Base-by-base conservation (phyloP, 768 basidiomycete species). In the Macrolepiota fuliginosa region DNA sequence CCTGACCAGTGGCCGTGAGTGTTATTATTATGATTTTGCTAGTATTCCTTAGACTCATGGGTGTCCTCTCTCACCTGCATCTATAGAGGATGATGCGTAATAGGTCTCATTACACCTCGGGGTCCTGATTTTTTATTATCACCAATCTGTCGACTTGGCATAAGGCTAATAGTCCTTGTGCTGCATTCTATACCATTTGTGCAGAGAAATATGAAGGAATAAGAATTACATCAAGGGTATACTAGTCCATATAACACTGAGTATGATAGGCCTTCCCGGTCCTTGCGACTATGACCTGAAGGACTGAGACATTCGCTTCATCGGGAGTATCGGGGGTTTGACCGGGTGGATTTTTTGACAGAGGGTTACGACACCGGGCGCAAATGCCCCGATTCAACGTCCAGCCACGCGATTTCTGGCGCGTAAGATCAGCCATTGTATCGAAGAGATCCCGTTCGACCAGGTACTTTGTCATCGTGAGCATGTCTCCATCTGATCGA, bases 401-500 rank as follows among this genome's bases (percentile, higher is more conserved):
- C 90, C 90, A 91, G 2, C 91, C 91, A 55, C 76, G 79, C 58
- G 70, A 74, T 57, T 86, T 83, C 67, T 86, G 86, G 47, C 74
- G 79, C 11, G 81, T 77, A 42, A 86, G 74, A 59, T 85, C 78
- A 39, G 87, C 85, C 50, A 96, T 77, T 0, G 83, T 82, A 58
- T 87, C 84, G 65, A 92, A 95, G 52, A 96, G 74, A 71, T 98
- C 96, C 35, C 89, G 82, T 63, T 90, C 83, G 46, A 95, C 78
- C 49, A 98, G 76, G 62, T 87, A 86, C 64, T 90, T 92, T 24
- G 94, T 91, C 67, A 96, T 94, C 46, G 80, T 74, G 25, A 98
- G 77, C 81, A 96, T 86, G 65, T 98, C 96, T 27, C 91, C 92
- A 65, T 99, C 96, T 3, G 90, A 86, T 40, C 90, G 86, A 75